These are phyloP conservation scores for Stephanodiscus triporus DNA, from an alignment of 108 stramenopile species.

Conservation along the genomic window DNA sequence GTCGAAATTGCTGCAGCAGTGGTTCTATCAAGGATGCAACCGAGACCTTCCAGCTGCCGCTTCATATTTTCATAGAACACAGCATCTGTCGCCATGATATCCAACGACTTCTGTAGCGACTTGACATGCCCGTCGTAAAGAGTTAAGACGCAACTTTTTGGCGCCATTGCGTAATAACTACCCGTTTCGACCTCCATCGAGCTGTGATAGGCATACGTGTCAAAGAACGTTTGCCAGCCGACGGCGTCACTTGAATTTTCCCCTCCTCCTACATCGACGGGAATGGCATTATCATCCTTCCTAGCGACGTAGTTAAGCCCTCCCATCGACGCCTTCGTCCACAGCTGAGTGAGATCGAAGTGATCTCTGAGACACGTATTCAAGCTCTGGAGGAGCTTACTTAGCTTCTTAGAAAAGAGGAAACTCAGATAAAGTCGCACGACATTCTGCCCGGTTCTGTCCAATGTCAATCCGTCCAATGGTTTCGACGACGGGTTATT, in stretches of 20 bases:
- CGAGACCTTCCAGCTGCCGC: slow-evolving; percentile 66
- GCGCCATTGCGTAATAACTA: slow-evolving; percentile 76
- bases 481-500: slow-evolving; percentile 33
- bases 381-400: slow-evolving; percentile 77
- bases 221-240: slow-evolving; percentile 90
- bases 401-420: slow-evolving; percentile 70
- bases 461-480: slow-evolving; percentile 45
- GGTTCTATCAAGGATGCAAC: slow-evolving; percentile 45
- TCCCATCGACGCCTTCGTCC: slow-evolving; percentile 78
- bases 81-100: slow-evolving; percentile 55
- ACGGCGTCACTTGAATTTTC: slow-evolving; percentile 42
- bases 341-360: slow-evolving; percentile 70
- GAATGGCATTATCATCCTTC: slow-evolving; percentile 26
- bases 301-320: slow-evolving; percentile 58
- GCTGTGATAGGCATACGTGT: slow-evolving; percentile 70
- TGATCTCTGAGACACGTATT: slow-evolving; percentile 78
- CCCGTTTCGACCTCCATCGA: slow-evolving; percentile 82
- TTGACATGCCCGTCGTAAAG: slow-evolving; percentile 84
- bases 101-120: slow-evolving; percentile 70
- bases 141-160: slow-evolving; percentile 82
- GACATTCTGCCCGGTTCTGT: slow-evolving; percentile 55
- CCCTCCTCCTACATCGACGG: slow-evolving; percentile 37
- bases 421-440: slow-evolving; percentile 71
- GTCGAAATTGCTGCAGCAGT: slow-evolving; percentile 4
- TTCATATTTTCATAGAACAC: slow-evolving; percentile 59